Evolutionary conservation across 1,284 basidiomycete species (phyloP), one percentile per base, ranked within the genome.

Genomic region (Trametes hirsuta): DNA sequence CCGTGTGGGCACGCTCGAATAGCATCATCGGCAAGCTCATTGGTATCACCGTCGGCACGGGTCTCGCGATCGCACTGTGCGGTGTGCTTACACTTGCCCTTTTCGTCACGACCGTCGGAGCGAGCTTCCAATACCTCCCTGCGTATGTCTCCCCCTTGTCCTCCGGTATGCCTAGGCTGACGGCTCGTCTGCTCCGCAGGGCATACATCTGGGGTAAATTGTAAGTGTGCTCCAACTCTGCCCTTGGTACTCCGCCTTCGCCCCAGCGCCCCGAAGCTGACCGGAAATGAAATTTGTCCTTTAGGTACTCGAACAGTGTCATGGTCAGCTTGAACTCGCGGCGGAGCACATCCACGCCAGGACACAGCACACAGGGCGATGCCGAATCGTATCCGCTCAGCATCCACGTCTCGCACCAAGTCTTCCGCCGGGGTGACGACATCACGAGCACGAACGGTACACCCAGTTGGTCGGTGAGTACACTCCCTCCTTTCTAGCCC

Each of bases 141-240:
- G 58, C 52, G 58, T 59, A 47, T 10, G 58, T 54, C 30, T 37
- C n/a, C 6, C 10, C 25, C 25, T 6, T 4, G 15, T n/a, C 12
- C 15, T 2, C 18, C 11, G 3, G 12, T 34, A 4, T n/a, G 12
- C 2, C 21, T 22, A 4, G 21, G 46, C 37, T 42, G 30, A 44
- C 50, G 6, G 36, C 37, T 2, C 12, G n/a, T 12, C 15, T 34
- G 9, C 1, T 22, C 11, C 4, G 4, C 48, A 59, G 58, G 3
- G 58, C 58, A 21, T 59, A 59, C 58, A 59, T 59, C 22, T 59
- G 58, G 58, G 58, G 58, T 21, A 59, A 59, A 24, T 47, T 59
- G 47, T 59, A 37, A 45, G 57, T 59, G 34, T 6, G 15, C 6
- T 12, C 22, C 10, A 21, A 12, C 14, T 21, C 2, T 14, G 36